Conservation (phyloP, 2,329 filamentous ascomycete genomes). For the Pyricularia grisea region DNA sequence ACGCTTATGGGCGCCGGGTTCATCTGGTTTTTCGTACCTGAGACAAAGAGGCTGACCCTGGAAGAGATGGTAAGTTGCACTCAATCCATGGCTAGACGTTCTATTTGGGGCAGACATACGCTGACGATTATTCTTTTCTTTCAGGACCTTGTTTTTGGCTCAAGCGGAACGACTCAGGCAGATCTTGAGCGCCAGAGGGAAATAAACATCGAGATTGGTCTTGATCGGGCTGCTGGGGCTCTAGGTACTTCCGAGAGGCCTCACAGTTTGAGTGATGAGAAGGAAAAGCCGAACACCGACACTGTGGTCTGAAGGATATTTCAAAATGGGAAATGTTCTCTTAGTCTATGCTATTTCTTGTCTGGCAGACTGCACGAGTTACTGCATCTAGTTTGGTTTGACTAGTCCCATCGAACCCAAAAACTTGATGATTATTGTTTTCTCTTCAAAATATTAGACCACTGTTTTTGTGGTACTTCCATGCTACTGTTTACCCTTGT, state of each 20-base stretch:
- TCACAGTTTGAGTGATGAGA: neutral
- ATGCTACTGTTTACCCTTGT: neutral
- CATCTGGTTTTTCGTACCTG: conserved; percentile 55
- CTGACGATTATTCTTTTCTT: neutral
- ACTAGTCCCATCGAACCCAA: neutral
- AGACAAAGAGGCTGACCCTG: conserved; percentile 53
- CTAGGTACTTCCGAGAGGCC: neutral
- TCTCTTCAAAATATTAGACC: neutral
- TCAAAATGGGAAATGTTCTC: neutral
- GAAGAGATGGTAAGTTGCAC: conserved; percentile 47
- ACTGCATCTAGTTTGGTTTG: neutral
- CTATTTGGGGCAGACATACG: neutral
- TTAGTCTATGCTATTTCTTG: neutral
- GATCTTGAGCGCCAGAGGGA: conserved; percentile 64
- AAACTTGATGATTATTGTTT: neutral
- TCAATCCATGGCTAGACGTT: neutral
- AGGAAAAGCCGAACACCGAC: neutral
- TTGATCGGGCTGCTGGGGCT: conserved; percentile 18
- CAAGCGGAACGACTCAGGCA: conserved; percentile 54
- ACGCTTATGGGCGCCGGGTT: conserved; percentile 53
- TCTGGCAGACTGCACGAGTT: neutral
- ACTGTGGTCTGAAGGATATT: neutral
- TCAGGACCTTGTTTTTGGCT: conserved; percentile 57
- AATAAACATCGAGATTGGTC: conserved; percentile 61
- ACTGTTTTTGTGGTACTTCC: neutral